phyloP scores from a whole-genome alignment of 140 eudicot species.

The Senecio squalidus region DNA sequence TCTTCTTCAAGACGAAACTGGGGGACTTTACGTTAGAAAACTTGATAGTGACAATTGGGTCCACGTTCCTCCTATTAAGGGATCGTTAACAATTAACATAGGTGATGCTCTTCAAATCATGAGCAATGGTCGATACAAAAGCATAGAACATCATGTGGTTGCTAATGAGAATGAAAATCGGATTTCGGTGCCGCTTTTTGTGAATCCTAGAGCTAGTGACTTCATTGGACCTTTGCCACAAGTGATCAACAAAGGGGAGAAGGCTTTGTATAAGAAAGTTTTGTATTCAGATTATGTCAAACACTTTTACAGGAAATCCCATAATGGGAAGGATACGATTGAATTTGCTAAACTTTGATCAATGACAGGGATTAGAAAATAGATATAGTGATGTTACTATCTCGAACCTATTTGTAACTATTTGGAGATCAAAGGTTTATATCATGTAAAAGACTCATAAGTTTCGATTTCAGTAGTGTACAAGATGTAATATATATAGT shows the following conservation, averaged over 20 bases:
- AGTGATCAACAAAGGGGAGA: conserved; percentile 35
- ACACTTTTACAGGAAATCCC: conserved; percentile 36
- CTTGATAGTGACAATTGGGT: conserved; percentile 37
- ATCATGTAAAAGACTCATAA: no score
- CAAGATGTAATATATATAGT: no score
- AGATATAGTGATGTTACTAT: no score
- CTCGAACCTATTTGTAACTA: no score
- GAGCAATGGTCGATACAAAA: conserved; percentile 52
- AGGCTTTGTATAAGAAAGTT: conserved; percentile 31
- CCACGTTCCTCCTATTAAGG: conserved; percentile 44
- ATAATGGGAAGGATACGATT: conserved; percentile 46
- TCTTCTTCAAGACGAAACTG: conserved; percentile 53
- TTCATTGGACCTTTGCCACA: conserved; percentile 38
- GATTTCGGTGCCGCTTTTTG: conserved; percentile 46
- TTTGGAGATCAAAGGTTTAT: no score
- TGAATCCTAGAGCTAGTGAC: conserved; percentile 32
- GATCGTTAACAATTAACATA: conserved; percentile 42
- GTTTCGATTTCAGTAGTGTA: no score
- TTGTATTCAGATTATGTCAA: conserved; percentile 40
- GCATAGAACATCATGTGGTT: conserved; percentile 52
- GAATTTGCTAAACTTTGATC: conserved; percentile 27
- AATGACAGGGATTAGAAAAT: no score
- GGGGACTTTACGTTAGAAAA: conserved; percentile 54
- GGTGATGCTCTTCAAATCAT: conserved; percentile 49
- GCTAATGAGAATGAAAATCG: conserved; percentile 28